These are phyloP conservation scores for Chaetomiaceae sp. DNA, from an alignment of 2,329 filamentous ascomycete species.

Conservation along the genomic window DNA sequence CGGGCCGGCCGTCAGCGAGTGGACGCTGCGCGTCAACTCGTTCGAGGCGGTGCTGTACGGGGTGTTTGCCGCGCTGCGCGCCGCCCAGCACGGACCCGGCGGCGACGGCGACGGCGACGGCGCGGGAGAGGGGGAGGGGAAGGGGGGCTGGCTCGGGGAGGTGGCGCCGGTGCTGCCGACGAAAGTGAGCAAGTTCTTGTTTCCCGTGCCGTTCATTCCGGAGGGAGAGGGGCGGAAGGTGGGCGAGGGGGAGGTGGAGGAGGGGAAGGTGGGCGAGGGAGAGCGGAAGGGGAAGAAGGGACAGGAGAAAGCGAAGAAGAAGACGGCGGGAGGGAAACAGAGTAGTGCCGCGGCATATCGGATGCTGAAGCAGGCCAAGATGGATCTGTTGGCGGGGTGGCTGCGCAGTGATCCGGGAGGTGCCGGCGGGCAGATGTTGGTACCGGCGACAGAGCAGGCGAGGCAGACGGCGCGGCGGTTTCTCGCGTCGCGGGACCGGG, in stretches of 20 bases:
- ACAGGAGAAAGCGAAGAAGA: slow-evolving; percentile 20
- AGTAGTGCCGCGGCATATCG: slow-evolving; percentile 4
- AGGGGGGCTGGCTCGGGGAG: slow-evolving; percentile 23
- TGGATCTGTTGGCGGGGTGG: slow-evolving; percentile 55
- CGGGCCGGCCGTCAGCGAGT: slow-evolving; percentile 62
- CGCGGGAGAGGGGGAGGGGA: slow-evolving; percentile 28
- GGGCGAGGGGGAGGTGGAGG: neutral
- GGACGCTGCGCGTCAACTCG: slow-evolving; percentile 76
- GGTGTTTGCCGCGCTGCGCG: slow-evolving; percentile 51
- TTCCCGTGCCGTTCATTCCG: no score
- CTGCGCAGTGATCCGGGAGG: no score
- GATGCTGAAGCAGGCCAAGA: slow-evolving; percentile 53
- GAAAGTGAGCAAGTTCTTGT: slow-evolving; percentile 48
- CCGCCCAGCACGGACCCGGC: no score
- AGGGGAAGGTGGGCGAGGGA: neutral
- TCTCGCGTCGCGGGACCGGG: slow-evolving; percentile 28
- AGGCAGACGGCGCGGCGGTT: slow-evolving; percentile 31
- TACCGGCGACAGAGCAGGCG: slow-evolving; percentile 29
- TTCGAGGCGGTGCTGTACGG: slow-evolving; percentile 78
- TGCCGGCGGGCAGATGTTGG: slow-evolving; percentile 25
- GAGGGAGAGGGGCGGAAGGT: neutral
- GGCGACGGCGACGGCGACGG: no score
- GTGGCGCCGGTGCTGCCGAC: slow-evolving; percentile 48
- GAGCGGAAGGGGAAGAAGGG: slow-evolving; percentile 26
- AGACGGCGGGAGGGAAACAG: neutral